Percentiles rank a stretch among this genome's conserved stretches.
Evolutionary conservation across 106 monocot genomes (phyloP).

Genomic region (Amphibolis antarctica): DNA sequence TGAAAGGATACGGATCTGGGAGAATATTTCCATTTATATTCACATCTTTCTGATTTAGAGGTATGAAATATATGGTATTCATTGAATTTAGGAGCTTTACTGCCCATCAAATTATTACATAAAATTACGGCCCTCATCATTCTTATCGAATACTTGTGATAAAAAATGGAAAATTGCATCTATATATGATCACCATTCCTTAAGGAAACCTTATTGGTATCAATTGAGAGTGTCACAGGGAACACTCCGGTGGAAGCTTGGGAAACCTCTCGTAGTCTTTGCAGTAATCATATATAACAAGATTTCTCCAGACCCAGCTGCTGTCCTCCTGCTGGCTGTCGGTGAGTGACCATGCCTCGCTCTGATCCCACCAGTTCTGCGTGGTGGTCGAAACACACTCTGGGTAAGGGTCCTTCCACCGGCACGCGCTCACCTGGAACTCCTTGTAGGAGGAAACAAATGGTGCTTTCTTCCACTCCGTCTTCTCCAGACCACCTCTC

Average conservation of each 20-base stretch:
- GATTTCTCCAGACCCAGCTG: constrained; percentile 71
- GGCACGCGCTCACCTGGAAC: constrained; percentile 60
- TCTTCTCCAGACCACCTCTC: constrained; percentile 89
- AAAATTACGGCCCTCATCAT: too few species aligned
- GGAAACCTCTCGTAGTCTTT: constrained; percentile 60
- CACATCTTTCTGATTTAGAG: too few species aligned
- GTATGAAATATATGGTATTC: too few species aligned
- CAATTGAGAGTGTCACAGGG: constrained; percentile 2
- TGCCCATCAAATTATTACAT: not conserved
- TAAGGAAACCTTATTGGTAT: too few species aligned
- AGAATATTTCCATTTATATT: too few species aligned
- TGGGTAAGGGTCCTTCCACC: constrained; percentile 69
- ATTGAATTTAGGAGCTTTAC: too few species aligned
- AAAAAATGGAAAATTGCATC: too few species aligned
- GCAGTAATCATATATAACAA: constrained; percentile 90
- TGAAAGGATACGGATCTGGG: too few species aligned
- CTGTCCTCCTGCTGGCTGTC: constrained; percentile 52
- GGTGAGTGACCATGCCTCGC: constrained; percentile 52
- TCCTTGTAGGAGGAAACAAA: constrained; percentile 87
- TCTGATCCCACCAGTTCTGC: constrained; percentile 88
- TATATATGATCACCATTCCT: not conserved
- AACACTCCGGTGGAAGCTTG: constrained; percentile 55
- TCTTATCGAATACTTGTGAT: too few species aligned
- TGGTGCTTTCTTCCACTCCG: constrained; percentile 80
- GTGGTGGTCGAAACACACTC: constrained; percentile 57